Evolutionary conservation across 2,329 filamentous ascomycete genomes (phyloP), one percentile per base, ranked within the genome.

Genomic region (Elsinoe batatas): DNA sequence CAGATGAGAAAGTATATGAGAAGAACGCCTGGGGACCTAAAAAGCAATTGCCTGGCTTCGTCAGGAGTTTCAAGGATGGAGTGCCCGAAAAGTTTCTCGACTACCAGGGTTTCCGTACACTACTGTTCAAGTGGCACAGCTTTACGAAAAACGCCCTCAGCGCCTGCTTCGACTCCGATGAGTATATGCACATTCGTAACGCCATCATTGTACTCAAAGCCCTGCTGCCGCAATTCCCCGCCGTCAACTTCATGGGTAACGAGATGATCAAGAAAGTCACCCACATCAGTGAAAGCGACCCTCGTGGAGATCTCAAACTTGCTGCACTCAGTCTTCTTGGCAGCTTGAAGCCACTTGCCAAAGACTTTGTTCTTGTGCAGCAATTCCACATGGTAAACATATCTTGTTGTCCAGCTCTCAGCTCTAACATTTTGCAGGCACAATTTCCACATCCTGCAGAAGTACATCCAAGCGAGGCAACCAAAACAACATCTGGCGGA

Each of bases 181-280:
- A 97, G 70, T 98, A 93, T 80, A 96, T 96, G 86, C 91, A 96
- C 69, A 95, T 97, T 67, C 84, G 91, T 56, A 98, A 98, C 67
- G 89, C 90, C 43, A 94, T 97, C 62, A 93, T 87, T 57, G 79
- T 97, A 3, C 76, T 98, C 58, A 94, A 93, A 67, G 79, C 82
- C 10, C 78, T 95, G 47, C 80, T 88, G 20, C 83, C 89, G 51
- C 79, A 83, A 64, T 98, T 95, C 76, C 94, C 93, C 3, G 85
- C 84, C 13, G 82, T 97, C 57, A 89, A 95, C 65, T 93, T 89
- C 69, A 91, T 95, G 78, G 93, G 88, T 33, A 77, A 79, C 32
- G 74, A 79, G 35, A 78, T 87, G 61, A 76, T 88, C 17, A 80
- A 83, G 61, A 77, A 76, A n/a, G 83, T 91, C 56, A 78, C 80